Evolutionary conservation across 805 yeast genomes (phyloP).

Genomic region (Maudiozyma barnettii): DNA sequence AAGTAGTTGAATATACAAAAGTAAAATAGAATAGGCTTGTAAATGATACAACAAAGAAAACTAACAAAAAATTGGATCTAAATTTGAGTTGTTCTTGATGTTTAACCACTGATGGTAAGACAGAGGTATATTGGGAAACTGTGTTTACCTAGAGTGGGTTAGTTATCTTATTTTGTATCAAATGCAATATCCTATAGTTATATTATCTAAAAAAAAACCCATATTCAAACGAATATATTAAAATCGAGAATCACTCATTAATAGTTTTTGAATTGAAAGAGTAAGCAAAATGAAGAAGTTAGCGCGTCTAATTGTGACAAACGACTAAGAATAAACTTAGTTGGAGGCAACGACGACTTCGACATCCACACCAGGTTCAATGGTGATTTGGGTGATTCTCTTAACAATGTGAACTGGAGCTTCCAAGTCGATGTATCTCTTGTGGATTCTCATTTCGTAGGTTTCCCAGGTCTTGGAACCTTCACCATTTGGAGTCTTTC

Average conservation of each 20-base stretch:
- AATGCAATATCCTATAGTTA: too few species aligned
- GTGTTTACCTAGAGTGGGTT: slow-evolving; percentile 33
- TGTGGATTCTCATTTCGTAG: slow-evolving; percentile 99
- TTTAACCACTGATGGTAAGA: slow-evolving; percentile 33
- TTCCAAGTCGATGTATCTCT: slow-evolving; percentile 97
- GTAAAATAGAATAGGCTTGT: not conserved
- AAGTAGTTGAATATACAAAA: not conserved
- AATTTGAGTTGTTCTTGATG: slow-evolving; percentile 2
- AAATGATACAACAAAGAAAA: not conserved
- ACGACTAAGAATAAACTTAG: slow-evolving; percentile 8
- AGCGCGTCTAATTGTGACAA: not conserved
- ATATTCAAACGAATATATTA: not conserved
- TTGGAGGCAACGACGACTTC: slow-evolving; percentile 71
- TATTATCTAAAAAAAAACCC: too few species aligned
- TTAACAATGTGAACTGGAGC: slow-evolving; percentile 91
- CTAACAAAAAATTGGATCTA: not conserved
- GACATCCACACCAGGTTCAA: slow-evolving; percentile 99
- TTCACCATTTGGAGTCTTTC: slow-evolving; percentile 99
- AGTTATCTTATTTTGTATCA: slow-evolving; percentile 1
- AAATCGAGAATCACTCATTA: not conserved
- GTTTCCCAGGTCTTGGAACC: slow-evolving; percentile 99
- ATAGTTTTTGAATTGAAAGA: not conserved
- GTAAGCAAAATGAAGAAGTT: slow-evolving; percentile 2
- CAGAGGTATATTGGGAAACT: slow-evolving; percentile 31
- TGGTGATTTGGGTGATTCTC: slow-evolving; percentile 94